Evolutionary conservation across 2,329 filamentous ascomycete species (phyloP).

Genomic region (Talaromyces rugulosus): DNA sequence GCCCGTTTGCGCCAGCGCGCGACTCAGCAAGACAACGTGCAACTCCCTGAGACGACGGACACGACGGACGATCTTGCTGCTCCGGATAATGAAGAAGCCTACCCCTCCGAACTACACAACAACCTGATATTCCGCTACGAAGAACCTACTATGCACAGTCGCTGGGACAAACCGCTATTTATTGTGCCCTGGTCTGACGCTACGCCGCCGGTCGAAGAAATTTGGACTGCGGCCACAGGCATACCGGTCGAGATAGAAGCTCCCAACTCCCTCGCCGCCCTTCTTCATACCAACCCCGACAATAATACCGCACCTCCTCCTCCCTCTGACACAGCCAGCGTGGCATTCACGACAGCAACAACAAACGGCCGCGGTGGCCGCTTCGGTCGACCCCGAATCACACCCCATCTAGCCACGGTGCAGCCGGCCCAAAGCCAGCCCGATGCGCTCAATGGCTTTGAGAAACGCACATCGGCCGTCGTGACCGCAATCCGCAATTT

Average conservation of each 20-base stretch:
- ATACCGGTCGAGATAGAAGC: slow-evolving; percentile 23
- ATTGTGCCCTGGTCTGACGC: slow-evolving; percentile 56
- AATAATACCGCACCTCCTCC: slow-evolving; percentile 15
- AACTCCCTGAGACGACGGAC: slow-evolving; percentile 6
- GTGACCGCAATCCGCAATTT: slow-evolving; percentile 39
- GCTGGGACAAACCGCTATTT: slow-evolving; percentile 64
- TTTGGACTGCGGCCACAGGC: slow-evolving; percentile 55
- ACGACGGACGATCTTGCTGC: slow-evolving; percentile 11
- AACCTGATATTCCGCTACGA: slow-evolving; percentile 65
- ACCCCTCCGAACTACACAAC: slow-evolving; percentile 55
- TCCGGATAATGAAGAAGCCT: slow-evolving; percentile 33
- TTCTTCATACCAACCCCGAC: slow-evolving; percentile 13
- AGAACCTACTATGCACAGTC: slow-evolving; percentile 62
- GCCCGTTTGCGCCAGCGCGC: slow-evolving; percentile 22
- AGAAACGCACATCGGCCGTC: slow-evolving; percentile 40
- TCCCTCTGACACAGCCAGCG: slow-evolving; percentile 26
- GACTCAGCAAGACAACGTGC: slow-evolving; percentile 6
- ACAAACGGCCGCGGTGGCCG: slow-evolving; percentile 17
- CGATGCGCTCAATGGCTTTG: slow-evolving; percentile 40
- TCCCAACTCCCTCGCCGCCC: background rate
- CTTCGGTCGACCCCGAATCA: slow-evolving; percentile 24
- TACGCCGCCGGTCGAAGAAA: slow-evolving; percentile 53
- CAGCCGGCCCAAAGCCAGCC: slow-evolving; percentile 36
- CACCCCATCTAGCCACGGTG: slow-evolving; percentile 42
- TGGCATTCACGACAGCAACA: slow-evolving; percentile 18